Evolutionary conservation across 2,329 filamentous ascomycete species (phyloP), one percentile per base, ranked within the genome.

Genomic region (Epichloe aotearoae): DNA sequence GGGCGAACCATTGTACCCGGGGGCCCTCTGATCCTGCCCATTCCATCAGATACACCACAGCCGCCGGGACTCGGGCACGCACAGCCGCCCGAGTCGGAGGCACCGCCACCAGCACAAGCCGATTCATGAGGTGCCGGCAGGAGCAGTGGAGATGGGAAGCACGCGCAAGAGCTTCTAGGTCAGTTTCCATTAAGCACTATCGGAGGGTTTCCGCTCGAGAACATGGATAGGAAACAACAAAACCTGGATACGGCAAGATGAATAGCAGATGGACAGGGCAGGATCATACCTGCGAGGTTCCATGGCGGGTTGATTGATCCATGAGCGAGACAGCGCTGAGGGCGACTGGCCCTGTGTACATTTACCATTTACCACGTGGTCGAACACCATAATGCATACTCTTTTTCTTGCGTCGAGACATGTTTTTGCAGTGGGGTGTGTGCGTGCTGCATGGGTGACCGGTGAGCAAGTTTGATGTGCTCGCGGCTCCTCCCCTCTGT

Each of bases 1-100:
- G 77, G 79, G 44, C 86, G 87, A 53, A 69, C 61, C 41, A 60
- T 63, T 12, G 58, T 91, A 15, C 88, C 88, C 0, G 69, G 67
- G 52, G 69, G 69, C 3, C 68, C 69, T 1, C 53, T 71, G 60
- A 61, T 64, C 23, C 52, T 71, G 43, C 68, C 69, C 4, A 63
- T 69, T 8, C 66, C 67, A 8, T 58, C 60, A 20, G 61, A 67
- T 6, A 54, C 58, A n/a, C 64, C 64, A 2, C 59, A 63, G 33
- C 62, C 65, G 8, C 65, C 66, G 0, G 66, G 65, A 1, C 58
- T 69, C 5, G 62, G 63, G 26, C 64, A 67, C 19, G 63, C 66
- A 14, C 60, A 68, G 10, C 57, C 60, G 4, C 57, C 62, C 4
- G 55, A 56, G 50, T 55, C 63, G 15, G 63, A 65, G 14, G 65